Evolutionary conservation across 495 filamentous ascomycete species (phyloP).

Genomic region (Peziza echinospora): DNA sequence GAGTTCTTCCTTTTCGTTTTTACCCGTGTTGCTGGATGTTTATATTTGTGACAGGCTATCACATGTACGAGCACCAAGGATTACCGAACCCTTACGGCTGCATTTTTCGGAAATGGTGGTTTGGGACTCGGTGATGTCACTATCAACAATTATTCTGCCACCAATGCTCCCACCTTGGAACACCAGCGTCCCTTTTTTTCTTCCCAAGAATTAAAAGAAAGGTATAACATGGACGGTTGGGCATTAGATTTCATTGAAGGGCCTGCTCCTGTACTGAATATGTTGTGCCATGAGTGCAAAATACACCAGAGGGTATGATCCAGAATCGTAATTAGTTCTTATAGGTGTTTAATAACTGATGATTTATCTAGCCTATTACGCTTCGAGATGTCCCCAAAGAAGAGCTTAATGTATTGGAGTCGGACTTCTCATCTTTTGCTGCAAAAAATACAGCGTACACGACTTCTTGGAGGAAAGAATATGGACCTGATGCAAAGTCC

Average conservation of each 20-base stretch:
- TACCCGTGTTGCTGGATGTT: no score
- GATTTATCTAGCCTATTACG: conserved; percentile 24
- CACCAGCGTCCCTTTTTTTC: conserved; percentile 33
- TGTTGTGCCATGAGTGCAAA: conserved; percentile 50
- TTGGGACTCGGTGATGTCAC: conserved; percentile 42
- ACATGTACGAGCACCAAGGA: conserved; percentile 54
- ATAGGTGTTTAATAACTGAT: no score
- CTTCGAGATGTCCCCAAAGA: conserved; percentile 38
- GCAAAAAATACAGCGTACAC: not conserved
- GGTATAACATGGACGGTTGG: conserved; percentile 34
- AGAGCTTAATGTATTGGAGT: conserved; percentile 28
- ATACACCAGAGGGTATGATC: conserved; percentile 38
- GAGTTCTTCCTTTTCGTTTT: no score
- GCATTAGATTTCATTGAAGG: conserved; percentile 55
- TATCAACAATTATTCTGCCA: conserved; percentile 31
- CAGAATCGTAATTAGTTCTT: not conserved
- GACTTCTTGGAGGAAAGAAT: conserved; percentile 5
- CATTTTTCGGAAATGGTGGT: conserved; percentile 25
- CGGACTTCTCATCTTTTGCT: not conserved
- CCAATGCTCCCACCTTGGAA: conserved; percentile 26
- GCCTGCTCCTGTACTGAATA: conserved; percentile 64
- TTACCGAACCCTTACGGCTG: conserved; percentile 42
- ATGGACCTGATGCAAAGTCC: conserved; percentile 10
- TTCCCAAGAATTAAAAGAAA: conserved; percentile 21
- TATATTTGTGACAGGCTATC: conserved; percentile 51